phyloP scores from a whole-genome alignment of 306 rosid genomes.

The Fagus sylvatica region DNA sequence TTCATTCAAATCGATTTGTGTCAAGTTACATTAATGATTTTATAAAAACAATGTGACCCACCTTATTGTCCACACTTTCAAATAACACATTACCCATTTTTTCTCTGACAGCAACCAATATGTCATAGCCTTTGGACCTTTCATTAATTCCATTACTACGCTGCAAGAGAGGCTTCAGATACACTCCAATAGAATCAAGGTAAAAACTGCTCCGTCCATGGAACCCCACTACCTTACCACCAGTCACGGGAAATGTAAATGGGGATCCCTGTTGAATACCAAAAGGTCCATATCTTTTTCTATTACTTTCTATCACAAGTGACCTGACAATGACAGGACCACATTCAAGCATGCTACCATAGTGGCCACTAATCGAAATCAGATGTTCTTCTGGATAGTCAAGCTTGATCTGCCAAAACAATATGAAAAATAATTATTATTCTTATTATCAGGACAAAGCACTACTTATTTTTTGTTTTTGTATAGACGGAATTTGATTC shows the following conservation, averaged over 20 bases:
- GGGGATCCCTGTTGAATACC: conserved; percentile 59
- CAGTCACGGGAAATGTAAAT: conserved; percentile 54
- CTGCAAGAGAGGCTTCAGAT: conserved; percentile 41
- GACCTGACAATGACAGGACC: conserved; percentile 49
- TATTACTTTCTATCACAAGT: conserved; percentile 55
- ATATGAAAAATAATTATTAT: too few relatives aligned
- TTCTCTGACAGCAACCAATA: conserved; percentile 63
- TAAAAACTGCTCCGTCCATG: conserved; percentile 73
- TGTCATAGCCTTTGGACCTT: conserved; percentile 53
- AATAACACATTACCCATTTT: conserved; percentile 21
- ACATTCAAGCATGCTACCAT: conserved; percentile 45
- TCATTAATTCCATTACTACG: conserved; percentile 8
- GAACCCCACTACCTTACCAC: conserved; percentile 81
- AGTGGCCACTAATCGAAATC: conserved; percentile 57
- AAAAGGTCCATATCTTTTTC: conserved; percentile 56
- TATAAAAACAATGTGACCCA: too few relatives aligned
- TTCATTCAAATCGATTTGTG: too few relatives aligned
- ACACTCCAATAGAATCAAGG: conserved; percentile 79
- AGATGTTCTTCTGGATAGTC: conserved; percentile 61
- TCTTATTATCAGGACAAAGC: too few relatives aligned
- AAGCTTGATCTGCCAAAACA: conserved; percentile 48
- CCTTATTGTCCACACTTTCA: too few relatives aligned
- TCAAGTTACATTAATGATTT: too few relatives aligned
- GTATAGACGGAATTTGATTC: too few relatives aligned
- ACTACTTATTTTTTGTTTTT: too few relatives aligned